These are phyloP conservation scores for Rhizoctonia solani DNA, from an alignment of 1,284 basidiomycete species.

Conservation along the genomic window DNA sequence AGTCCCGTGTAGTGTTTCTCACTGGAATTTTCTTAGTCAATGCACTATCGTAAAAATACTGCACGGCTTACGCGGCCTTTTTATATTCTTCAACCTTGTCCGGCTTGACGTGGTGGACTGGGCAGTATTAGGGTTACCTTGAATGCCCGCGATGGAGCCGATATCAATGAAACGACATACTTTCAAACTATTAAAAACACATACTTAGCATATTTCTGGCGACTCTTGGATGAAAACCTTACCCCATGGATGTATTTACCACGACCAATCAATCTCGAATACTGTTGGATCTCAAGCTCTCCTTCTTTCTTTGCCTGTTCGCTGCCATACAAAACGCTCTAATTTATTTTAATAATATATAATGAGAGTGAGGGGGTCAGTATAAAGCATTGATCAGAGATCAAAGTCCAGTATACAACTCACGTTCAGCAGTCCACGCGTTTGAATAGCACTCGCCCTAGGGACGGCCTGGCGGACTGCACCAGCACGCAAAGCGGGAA, in stretches of 20 bases:
- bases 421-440: slow-evolving; percentile 22
- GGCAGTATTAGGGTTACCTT: background rate
- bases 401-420: background rate
- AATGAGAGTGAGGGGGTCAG: too few species aligned
- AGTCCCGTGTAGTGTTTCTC: slow-evolving; percentile 81
- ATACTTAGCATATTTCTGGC: background rate
- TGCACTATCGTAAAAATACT: background rate
- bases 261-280: slow-evolving; percentile 81
- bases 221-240: background rate
- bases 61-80: slow-evolving; percentile 72
- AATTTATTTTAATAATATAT: background rate
- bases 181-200: slow-evolving; percentile 67
- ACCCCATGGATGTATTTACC: slow-evolving; percentile 68
- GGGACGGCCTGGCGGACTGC: background rate
- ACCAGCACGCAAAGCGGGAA: background rate
- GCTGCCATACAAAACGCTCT: slow-evolving; percentile 69
- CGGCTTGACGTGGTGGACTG: slow-evolving; percentile 84
- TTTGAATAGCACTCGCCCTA: slow-evolving; percentile 7
- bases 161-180: slow-evolving; percentile 58
- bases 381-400: too few species aligned
- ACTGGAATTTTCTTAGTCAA: slow-evolving; percentile 47
- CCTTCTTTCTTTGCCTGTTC: slow-evolving; percentile 82
- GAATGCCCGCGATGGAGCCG: background rate
- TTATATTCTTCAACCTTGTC: slow-evolving; percentile 80
- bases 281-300: slow-evolving; percentile 73